Conservation (phyloP, 2,329 filamentous ascomycete species). For the Ampelomyces quisqualis region DNA sequence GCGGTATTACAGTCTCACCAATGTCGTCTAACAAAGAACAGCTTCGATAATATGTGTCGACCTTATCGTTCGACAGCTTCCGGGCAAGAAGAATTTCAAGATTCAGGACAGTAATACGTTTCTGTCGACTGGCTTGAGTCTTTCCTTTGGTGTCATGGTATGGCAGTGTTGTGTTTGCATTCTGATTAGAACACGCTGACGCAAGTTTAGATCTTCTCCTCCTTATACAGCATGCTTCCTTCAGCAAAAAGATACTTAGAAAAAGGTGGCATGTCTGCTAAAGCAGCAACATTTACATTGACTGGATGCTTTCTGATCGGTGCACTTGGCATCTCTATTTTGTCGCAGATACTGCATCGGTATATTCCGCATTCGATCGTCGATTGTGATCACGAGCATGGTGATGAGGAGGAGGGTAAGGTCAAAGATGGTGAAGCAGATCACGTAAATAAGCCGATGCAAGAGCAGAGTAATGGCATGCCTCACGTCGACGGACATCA, state of each 20-base stretch:
- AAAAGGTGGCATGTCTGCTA: constrained; percentile 65
- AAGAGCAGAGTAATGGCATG: constrained; percentile 20
- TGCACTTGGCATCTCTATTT: constrained; percentile 71
- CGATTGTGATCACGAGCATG: constrained; percentile 74
- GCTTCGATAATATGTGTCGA: constrained; percentile 88
- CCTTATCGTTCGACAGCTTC: constrained; percentile 69
- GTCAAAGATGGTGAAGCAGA: constrained; percentile 22
- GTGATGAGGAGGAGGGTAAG: constrained; percentile 52
- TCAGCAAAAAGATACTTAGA: constrained; percentile 77
- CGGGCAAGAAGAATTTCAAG: constrained; percentile 73
- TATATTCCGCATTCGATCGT: constrained; percentile 78
- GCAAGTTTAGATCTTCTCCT: constrained; percentile 76
- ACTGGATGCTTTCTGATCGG: constrained; percentile 70
- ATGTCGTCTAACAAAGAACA: constrained; percentile 45
- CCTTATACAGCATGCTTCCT: constrained; percentile 89
- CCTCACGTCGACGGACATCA: constrained; percentile 13
- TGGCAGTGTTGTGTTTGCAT: constrained; percentile 26
- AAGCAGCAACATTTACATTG: constrained; percentile 66
- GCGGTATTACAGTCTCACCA: too few species aligned
- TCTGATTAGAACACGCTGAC: constrained; percentile 9
- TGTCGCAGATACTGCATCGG: constrained; percentile 71
- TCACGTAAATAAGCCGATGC: constrained; percentile 22
- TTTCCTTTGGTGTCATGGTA: constrained; percentile 97
- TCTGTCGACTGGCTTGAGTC: constrained; percentile 79
- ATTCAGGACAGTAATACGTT: constrained; percentile 90